Base-by-base conservation (phyloP, 2,329 filamentous ascomycete species). In the Spiromastix sp. region DNA sequence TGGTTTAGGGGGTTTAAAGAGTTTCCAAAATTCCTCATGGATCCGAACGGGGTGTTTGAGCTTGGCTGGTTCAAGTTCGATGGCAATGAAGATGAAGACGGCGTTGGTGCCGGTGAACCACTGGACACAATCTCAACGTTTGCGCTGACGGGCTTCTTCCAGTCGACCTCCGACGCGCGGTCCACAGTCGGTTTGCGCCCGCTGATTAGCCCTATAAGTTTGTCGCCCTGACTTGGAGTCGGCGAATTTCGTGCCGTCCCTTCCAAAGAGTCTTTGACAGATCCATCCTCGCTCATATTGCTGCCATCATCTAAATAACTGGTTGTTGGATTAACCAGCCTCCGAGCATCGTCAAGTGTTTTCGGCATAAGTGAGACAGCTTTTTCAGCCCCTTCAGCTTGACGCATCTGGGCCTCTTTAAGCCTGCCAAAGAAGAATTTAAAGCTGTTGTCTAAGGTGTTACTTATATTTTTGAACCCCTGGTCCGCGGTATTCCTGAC, bases 401-500 rank as follows among this genome's bases (percentile, higher is more conserved):
- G 75, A 63, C 47, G 77, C 36, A 69, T 55, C 34, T 63, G 60
- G 32, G 62, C 45, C 41, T 94, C 86, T 42, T 82, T 85, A 13
- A 95, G 68, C 46, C 86, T 84, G 11, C 89, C 89, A 36, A 98
- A 77, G 16, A 98, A 66, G 55, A 96, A 93, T 41, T 86, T 91
- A 62, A 95, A 93, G 54, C 86, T 95, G 50, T 85, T 86, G 40
- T 89, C 87, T 3, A 96, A 67, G 31, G 85, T 93, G 51, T 74
- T 87, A 42, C 89, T 84, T 46, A 98, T 94, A 22, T 79, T 93
- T 53, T 95, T 93, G 44, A 96, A 69, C 1, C 87, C 75, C 55
- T 94, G 86, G 51, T 98, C 91, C 8, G 91, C 91, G 1, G 85
- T 87, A 47, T 74, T 86, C 40, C 93, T 74, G 17, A 94, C 77